Evolutionary conservation across 164 flowering plant species (phyloP), one percentile per base, ranked within the genome.

Genomic region (Euptelea pleiosperma): DNA sequence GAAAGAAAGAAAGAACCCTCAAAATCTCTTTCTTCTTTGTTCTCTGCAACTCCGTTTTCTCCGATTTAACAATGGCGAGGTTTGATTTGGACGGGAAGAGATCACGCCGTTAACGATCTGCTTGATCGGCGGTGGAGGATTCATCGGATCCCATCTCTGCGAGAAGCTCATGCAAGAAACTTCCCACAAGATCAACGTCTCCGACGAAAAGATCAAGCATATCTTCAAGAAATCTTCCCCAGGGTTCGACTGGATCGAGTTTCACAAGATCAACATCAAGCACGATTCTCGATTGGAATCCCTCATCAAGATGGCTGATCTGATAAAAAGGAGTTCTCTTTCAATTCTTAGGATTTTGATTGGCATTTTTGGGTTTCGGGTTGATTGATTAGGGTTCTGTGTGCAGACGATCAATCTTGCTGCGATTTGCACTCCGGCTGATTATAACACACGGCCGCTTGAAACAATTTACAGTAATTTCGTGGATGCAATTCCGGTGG

Each of bases 381-480:
- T 42, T n/a, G 6, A 0, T 7, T n/a, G 8, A 7, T 42, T 18
- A 42, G 24, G 19, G 52, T 36, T 64, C 47, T 31, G 33, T 15
- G 8, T 56, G 49, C 43, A 76, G 80, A 76, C 69, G 22, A 60
- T 73, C 26, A 76, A 76, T 70, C 73, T 76, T 45, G 80, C 77
- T 11, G 79, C 77, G 51, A 73, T 73, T 37, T 73, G 79, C 47
- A 76, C 77, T 28, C 79, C 79, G 26, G 77, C 75, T 6, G 75
- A 76, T 43, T 73, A 76, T 61, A 76, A 73, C 31, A 73, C 77
- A 0, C 68, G 80, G 7, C 80, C 80, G 4, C 57, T 73, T 10
- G 75, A 76, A 45, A 76, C 77, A 3, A 76, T 76, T 28, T 76
- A 67, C 73, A 76, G 77, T 66, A 76, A 76, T 58, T 76, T 76